phyloP scores from a whole-genome alignment of 225 moss, liverwort and hornwort species.

The Marchantia paleacea region DNA sequence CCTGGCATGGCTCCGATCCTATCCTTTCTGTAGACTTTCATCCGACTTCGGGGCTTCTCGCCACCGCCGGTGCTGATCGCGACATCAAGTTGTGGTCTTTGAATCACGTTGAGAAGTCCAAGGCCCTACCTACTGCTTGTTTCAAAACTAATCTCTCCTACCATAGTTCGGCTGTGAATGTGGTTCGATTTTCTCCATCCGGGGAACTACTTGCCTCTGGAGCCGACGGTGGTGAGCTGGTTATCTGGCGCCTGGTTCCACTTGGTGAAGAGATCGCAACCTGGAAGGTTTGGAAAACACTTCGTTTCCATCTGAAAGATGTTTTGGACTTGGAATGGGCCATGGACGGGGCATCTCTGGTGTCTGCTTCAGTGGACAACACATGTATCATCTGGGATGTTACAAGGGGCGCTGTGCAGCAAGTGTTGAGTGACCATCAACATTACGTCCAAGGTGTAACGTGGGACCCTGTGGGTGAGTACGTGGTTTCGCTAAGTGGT shows the following conservation, averaged over 20 bases:
- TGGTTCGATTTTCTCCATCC: constrained; percentile 79
- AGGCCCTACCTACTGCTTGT: constrained; percentile 51
- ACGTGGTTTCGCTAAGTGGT: constrained; percentile 78
- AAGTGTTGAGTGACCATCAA: constrained; percentile 72
- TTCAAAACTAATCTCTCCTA: constrained; percentile 75
- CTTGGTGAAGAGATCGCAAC: constrained; percentile 45
- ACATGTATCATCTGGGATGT: constrained; percentile 95
- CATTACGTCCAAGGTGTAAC: constrained; percentile 96
- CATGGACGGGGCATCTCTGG: constrained; percentile 60
- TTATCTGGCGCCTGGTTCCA: constrained; percentile 65
- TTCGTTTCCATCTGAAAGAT: constrained; percentile 79
- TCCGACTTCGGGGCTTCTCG: constrained; percentile 63
- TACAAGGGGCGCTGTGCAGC: constrained; percentile 52
- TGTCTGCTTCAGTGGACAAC: constrained; percentile 97
- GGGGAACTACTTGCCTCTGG: constrained; percentile 41
- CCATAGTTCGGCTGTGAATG: constrained; percentile 81
- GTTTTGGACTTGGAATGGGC: constrained; percentile 96
- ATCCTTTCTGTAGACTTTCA: constrained; percentile 92
- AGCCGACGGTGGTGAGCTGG: constrained; percentile 61
- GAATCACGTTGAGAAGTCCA: constrained; percentile 54
- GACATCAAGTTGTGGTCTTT: constrained; percentile 94
- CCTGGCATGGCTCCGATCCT: constrained; percentile 83
- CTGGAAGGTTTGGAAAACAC: constrained; percentile 85
- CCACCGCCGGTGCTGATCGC: constrained; percentile 90
- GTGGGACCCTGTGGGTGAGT: constrained; percentile 86